Conservation (phyloP, 768 basidiomycete genomes). For the Porphyrellus cyaneotinctus region DNA sequence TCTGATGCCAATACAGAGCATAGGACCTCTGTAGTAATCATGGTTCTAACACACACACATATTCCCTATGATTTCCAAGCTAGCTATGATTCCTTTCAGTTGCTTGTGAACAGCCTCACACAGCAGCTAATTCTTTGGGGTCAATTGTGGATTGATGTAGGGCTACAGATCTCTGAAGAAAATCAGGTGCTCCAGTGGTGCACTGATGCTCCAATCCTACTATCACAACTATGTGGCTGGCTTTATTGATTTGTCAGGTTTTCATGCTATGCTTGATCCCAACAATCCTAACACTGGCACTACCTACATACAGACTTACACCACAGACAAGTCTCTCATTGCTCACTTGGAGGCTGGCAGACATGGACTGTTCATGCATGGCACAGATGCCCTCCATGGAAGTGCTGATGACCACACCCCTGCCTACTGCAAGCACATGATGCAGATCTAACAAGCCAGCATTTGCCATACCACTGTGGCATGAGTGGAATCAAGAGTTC, state of each 20-base stretch:
- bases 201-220: slow-evolving; percentile 2
- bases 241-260: background rate
- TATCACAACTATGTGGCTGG: slow-evolving; percentile 2
- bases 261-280: background rate
- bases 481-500: slow-evolving; percentile 1
- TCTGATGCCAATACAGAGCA: no score
- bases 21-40: no score
- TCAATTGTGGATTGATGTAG: slow-evolving; percentile 5
- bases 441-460: background rate
- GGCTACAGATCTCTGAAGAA: slow-evolving; percentile 1
- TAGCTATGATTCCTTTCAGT: fast-evolving
- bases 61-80: background rate
- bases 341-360: slow-evolving; percentile 5
- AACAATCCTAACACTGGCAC: background rate
- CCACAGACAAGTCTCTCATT: slow-evolving; percentile 2
- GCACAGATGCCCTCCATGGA: background rate
- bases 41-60: slow-evolving; percentile 1
- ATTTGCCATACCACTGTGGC: background rate
- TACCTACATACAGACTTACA: slow-evolving; percentile 5
- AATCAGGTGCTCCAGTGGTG: slow-evolving; percentile 6
- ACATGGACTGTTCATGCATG: slow-evolving; percentile 6
- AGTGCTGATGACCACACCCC: background rate
- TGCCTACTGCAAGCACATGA: background rate
- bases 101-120: background rate
- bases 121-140: background rate